Conservation (phyloP, 768 basidiomycete genomes). For the Lactarius sanguifluus region DNA sequence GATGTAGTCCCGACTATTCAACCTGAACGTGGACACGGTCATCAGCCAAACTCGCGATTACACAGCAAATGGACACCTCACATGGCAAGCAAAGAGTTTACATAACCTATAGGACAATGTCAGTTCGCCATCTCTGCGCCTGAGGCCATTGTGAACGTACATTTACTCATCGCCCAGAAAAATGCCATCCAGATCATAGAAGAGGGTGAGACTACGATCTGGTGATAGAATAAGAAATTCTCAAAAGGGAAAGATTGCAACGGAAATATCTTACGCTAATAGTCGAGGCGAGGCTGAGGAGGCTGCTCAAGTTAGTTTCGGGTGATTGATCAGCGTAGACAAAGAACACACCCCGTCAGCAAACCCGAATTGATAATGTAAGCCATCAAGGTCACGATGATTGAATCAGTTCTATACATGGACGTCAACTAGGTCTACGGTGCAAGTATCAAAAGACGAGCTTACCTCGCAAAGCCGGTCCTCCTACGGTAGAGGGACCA, state of each 20-base stretch:
- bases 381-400: conserved; percentile 32
- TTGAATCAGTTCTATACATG: conserved; percentile 32
- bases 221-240: neutral
- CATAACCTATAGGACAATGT: conserved; percentile 41
- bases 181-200: conserved; percentile 50
- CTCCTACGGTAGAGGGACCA: conserved; percentile 48
- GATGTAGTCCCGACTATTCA: conserved; percentile 16
- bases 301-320: conserved; percentile 16
- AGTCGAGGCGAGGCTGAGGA: conserved; percentile 27
- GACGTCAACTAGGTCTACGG: neutral
- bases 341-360: conserved; percentile 31
- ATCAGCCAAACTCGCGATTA: neutral
- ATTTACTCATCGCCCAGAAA: conserved; percentile 54
- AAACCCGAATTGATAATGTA: conserved; percentile 34
- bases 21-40: conserved; percentile 1
- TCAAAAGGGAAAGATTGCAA: neutral
- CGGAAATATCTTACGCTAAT: conserved; percentile 20
- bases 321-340: neutral
- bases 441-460: neutral
- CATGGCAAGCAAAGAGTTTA: conserved; percentile 54
- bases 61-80: conserved; percentile 33
- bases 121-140: neutral
- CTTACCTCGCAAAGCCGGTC: conserved; percentile 47
- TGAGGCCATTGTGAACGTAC: conserved; percentile 34
- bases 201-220: conserved; percentile 41